Conservation (phyloP, 768 basidiomycete genomes). For the Nidularia sp. region DNA sequence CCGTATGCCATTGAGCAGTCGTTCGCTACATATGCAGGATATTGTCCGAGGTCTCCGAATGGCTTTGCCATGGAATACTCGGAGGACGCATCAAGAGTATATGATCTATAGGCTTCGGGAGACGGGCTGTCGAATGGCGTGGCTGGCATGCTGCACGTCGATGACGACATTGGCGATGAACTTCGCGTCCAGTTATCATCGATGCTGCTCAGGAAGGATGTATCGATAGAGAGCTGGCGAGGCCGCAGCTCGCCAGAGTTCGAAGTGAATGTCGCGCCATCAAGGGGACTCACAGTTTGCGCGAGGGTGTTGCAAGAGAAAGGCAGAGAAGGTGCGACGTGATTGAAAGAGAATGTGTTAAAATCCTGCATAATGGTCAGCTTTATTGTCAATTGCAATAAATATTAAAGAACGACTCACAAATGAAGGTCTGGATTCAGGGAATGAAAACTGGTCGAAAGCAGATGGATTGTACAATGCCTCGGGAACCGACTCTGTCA, state of each 20-base stretch:
- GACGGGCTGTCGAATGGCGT: slow-evolving; percentile 31
- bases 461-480: slow-evolving; percentile 23
- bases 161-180: slow-evolving; percentile 36
- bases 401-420: slow-evolving; percentile 25
- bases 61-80: slow-evolving; percentile 20
- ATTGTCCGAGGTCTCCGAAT: slow-evolving; percentile 15
- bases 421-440: slow-evolving; percentile 36
- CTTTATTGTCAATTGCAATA: not conserved
- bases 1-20: slow-evolving; percentile 9
- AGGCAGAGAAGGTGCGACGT: slow-evolving; percentile 14
- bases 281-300: slow-evolving; percentile 15
- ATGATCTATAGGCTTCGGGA: slow-evolving; percentile 18
- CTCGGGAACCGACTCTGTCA: slow-evolving; percentile 17
- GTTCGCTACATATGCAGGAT: slow-evolving; percentile 12
- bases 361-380: slow-evolving; percentile 24
- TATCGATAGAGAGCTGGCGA: slow-evolving; percentile 26
- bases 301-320: slow-evolving; percentile 20
- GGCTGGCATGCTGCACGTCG: slow-evolving; percentile 29
- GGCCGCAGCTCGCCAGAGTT: not conserved
- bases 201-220: slow-evolving; percentile 20
- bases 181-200: slow-evolving; percentile 37
- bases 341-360: slow-evolving; percentile 35
- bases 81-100: slow-evolving; percentile 18
- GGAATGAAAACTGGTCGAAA: slow-evolving; percentile 23
- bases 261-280: not conserved